Conservation (phyloP, 2,329 filamentous ascomycete genomes). For the Monosporascus sp. region DNA sequence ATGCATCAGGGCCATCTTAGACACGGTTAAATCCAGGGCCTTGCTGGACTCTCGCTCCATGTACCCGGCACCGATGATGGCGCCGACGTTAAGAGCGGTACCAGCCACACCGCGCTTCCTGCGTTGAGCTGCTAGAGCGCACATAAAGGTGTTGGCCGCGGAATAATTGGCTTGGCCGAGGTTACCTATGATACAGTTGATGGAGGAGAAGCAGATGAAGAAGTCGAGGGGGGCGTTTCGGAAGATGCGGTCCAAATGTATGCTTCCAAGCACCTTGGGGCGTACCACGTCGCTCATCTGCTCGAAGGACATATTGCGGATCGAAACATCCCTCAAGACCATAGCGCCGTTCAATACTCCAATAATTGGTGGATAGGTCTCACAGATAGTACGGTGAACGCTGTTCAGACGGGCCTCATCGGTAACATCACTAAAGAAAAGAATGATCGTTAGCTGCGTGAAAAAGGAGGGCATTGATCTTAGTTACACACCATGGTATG, state of each 20-base stretch:
- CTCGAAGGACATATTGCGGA: slow-evolving; percentile 15
- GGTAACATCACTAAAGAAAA: too few relatives aligned
- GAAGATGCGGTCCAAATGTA: too few relatives aligned
- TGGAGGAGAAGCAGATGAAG: too few relatives aligned
- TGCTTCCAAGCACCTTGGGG: too few relatives aligned
- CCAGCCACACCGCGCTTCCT: slow-evolving; percentile 9
- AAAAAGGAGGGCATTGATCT: too few relatives aligned
- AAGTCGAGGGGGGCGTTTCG: too few relatives aligned
- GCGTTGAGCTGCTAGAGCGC: slow-evolving; percentile 9
- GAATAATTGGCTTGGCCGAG: slow-evolving; percentile 39
- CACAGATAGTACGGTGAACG: slow-evolving; percentile 2
- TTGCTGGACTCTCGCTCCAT: slow-evolving; percentile 4
- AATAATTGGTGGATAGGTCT: slow-evolving; percentile 11
- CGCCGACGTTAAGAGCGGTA: slow-evolving; percentile 7
- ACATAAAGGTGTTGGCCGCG: slow-evolving; percentile 31
- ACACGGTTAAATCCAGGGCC: too few relatives aligned
- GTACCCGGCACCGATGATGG: slow-evolving; percentile 14
- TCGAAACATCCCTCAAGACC: slow-evolving; percentile 16
- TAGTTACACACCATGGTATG: too few relatives aligned
- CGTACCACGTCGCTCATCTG: slow-evolving; percentile 8
- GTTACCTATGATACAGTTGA: slow-evolving; percentile 20
- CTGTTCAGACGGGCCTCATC: slow-evolving; percentile 3
- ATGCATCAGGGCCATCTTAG: too few relatives aligned
- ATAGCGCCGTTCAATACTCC: slow-evolving; percentile 19
- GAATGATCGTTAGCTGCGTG: too few relatives aligned